A percentile compares a stretch with the other conserved stretches of the same genome.
Evolutionary conservation across 2,329 filamentous ascomycete species (phyloP).

Genomic region (Chalaropsis thielavioides): DNA sequence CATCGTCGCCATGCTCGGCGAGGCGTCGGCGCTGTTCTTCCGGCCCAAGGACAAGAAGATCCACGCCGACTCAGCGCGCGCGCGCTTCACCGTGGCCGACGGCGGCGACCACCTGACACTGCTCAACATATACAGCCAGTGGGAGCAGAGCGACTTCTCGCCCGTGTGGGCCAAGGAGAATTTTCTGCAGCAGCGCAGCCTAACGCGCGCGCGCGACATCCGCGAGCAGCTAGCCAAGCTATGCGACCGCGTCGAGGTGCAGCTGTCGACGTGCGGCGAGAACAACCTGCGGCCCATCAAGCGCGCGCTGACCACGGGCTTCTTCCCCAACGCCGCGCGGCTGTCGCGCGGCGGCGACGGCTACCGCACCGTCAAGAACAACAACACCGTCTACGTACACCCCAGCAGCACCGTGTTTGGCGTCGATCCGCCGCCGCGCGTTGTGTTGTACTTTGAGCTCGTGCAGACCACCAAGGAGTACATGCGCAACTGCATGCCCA

Average conservation of each 20-base stretch:
- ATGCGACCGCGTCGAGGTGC: conserved; percentile 84
- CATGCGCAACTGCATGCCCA: conserved; percentile 74
- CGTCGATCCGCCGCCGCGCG: conserved; percentile 59
- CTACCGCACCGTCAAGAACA: conserved; percentile 86
- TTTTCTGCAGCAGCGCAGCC: conserved; percentile 79
- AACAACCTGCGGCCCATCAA: conserved; percentile 60
- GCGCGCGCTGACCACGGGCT: conserved; percentile 77
- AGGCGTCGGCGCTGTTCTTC: conserved; percentile 82
- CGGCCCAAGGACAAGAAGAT: conserved; percentile 95
- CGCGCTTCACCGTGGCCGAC: conserved; percentile 77
- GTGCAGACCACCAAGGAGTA: conserved; percentile 82
- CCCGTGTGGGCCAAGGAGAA: conserved; percentile 84
- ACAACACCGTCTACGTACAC: conserved; percentile 80
- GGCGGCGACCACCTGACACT: conserved; percentile 81
- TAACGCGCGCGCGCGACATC: conserved; percentile 79
- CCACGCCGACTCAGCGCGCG: conserved; percentile 79
- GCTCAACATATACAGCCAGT: conserved; percentile 90
- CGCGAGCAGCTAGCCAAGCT: conserved; percentile 83
- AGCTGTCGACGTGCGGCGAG: conserved; percentile 51
- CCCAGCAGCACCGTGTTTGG: conserved; percentile 71
- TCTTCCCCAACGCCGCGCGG: conserved; percentile 84
- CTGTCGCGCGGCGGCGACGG: conserved; percentile 71
- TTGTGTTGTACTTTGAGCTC: conserved; percentile 75
- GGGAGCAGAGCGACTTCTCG: conserved; percentile 82
- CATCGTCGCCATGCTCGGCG: conserved; percentile 86